Conservation (phyloP, 2,329 filamentous ascomycete genomes). For the Penicillium thymicola region DNA sequence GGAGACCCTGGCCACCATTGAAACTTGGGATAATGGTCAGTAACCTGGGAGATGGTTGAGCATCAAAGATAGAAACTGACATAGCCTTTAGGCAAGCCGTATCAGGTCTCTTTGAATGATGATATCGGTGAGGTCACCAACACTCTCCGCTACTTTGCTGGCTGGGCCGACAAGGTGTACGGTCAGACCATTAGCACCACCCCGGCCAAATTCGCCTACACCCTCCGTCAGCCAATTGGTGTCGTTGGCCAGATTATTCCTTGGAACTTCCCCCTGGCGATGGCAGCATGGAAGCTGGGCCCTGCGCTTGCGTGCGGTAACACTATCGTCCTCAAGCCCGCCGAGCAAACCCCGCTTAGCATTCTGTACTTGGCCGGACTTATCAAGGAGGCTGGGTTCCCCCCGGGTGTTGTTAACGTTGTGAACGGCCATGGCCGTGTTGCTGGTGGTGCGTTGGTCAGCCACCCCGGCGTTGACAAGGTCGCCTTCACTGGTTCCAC, state of each 20-base stretch:
- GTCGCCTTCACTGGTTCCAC: conserved; percentile 26
- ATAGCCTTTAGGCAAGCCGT: conserved; percentile 39
- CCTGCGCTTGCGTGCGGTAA: conserved; percentile 26
- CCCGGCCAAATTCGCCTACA: conserved; percentile 76
- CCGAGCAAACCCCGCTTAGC: conserved; percentile 26
- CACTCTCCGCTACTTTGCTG: conserved; percentile 80
- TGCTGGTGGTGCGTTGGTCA: conserved; percentile 23
- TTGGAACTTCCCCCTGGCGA: conserved; percentile 68
- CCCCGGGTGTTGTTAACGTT: conserved; percentile 25
- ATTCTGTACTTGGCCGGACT: conserved; percentile 22
- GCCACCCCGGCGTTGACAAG: conserved; percentile 21
- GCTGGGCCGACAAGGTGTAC: conserved; percentile 88
- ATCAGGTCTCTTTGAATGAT: conserved; percentile 52
- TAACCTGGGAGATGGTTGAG: not conserved
- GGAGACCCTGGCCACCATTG: conserved; percentile 61
- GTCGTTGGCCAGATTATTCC: conserved; percentile 86
- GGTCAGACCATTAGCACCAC: conserved; percentile 67
- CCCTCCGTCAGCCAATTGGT: conserved; percentile 71
- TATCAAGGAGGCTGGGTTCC: conserved; percentile 26
- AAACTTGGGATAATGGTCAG: conserved; percentile 80
- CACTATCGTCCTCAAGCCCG: conserved; percentile 25
- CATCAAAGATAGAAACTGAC: conserved; percentile 4
- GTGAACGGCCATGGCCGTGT: conserved; percentile 24
- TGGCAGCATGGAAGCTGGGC: conserved; percentile 27
- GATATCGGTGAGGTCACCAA: conserved; percentile 67